A percentile compares a stretch with the other conserved stretches of the same genome.
phyloP scores from a whole-genome alignment of 805 yeast genomes.

The Yarrowia osloensis region DNA sequence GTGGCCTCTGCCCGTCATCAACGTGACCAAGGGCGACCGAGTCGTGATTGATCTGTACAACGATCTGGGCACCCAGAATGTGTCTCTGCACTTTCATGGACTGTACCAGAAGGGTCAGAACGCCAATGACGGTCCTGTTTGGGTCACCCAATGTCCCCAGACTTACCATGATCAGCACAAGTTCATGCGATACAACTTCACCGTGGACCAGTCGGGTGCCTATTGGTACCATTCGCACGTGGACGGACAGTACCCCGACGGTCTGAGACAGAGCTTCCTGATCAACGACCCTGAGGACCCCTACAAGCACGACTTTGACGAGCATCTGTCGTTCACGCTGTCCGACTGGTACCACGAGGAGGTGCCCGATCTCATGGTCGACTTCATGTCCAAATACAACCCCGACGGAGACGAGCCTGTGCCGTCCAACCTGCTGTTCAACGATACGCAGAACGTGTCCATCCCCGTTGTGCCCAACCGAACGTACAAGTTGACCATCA shows the following conservation, averaged over 20 bases:
- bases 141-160: slow-evolving; percentile 85
- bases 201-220: slow-evolving; percentile 82
- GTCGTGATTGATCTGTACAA: slow-evolving; percentile 71
- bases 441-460: slow-evolving; percentile 34
- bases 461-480: slow-evolving; percentile 72
- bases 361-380: slow-evolving; percentile 45
- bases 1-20: slow-evolving; percentile 81
- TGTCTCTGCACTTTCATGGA: slow-evolving; percentile 90
- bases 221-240: slow-evolving; percentile 97
- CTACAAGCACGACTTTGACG: slow-evolving; percentile 64
- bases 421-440: slow-evolving; percentile 55
- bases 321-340: slow-evolving; percentile 67
- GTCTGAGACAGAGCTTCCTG: slow-evolving; percentile 58
- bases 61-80: slow-evolving; percentile 64
- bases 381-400: slow-evolving; percentile 56
- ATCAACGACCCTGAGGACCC: slow-evolving; percentile 63
- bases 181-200: slow-evolving; percentile 77
- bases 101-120: slow-evolving; percentile 71
- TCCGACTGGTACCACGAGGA: slow-evolving; percentile 84
- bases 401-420: slow-evolving; percentile 71
- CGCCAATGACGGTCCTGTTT: slow-evolving; percentile 88
- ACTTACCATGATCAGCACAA: slow-evolving; percentile 56
- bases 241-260: slow-evolving; percentile 86
- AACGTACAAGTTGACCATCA: slow-evolving; percentile 75
- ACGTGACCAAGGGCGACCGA: slow-evolving; percentile 75